Percentiles rank a stretch among this genome's conserved stretches.
phyloP scores from a whole-genome alignment of 1,284 basidiomycete species.

The Apiotrichum akiyoshidainum region DNA sequence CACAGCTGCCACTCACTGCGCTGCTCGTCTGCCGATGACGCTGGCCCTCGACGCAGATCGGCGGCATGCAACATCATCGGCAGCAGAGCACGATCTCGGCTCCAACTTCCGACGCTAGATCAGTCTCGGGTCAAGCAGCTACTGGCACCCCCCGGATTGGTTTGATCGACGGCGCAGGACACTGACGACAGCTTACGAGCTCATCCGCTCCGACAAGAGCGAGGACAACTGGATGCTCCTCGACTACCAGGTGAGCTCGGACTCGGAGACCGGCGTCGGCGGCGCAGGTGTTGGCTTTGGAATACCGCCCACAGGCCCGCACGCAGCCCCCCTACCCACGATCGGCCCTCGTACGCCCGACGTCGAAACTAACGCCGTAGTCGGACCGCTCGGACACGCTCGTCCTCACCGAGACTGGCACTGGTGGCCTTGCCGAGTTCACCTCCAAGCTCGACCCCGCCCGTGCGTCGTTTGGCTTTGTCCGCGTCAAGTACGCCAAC shows the following conservation, averaged over 20 bases:
- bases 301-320: neutral
- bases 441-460: conserved; percentile 67
- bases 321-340: too few species aligned
- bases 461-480: conserved; percentile 78
- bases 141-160: too few species aligned
- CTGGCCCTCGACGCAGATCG: neutral
- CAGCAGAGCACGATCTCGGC: too few species aligned
- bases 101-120: too few species aligned
- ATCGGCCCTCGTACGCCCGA: too few species aligned
- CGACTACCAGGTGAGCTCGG: conserved; percentile 68
- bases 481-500: conserved; percentile 75
- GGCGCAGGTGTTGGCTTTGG: neutral
- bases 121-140: too few species aligned
- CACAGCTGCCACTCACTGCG: neutral
- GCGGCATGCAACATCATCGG: too few species aligned
- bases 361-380: conserved; percentile 41
- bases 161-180: neutral
- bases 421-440: conserved; percentile 72
- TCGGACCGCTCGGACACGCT: conserved; percentile 81
- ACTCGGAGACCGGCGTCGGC: neutral
- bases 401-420: conserved; percentile 68
- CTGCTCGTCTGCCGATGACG: neutral
- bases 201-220: conserved; percentile 75
- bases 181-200: conserved; percentile 66
- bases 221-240: conserved; percentile 81